Conservation (phyloP, 1,284 basidiomycete species). For the Clitocybe nebularis region DNA sequence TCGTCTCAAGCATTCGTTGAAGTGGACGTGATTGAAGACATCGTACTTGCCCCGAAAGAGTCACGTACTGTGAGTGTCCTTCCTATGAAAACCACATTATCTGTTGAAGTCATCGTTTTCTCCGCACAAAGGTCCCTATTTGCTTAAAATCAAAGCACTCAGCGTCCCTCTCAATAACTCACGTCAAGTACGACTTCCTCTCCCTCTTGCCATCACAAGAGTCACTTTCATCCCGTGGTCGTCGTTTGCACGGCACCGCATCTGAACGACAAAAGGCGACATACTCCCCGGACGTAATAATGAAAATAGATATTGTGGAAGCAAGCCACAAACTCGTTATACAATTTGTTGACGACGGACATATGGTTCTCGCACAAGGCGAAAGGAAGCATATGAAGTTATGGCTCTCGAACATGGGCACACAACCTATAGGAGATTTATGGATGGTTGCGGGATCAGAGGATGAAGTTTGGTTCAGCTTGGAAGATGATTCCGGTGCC, state of each 20-base stretch:
- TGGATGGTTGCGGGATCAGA: conserved; percentile 62
- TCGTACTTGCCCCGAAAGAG: conserved; percentile 55
- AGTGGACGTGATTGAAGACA: conserved; percentile 55
- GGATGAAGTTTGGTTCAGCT: conserved; percentile 57
- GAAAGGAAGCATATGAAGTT: conserved; percentile 53
- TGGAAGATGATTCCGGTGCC: conserved; percentile 8
- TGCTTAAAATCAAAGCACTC: conserved; percentile 48
- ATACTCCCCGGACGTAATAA: conserved; percentile 61
- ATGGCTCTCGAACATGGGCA: conserved; percentile 61
- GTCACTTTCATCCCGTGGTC: conserved; percentile 58
- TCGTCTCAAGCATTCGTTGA: conserved; percentile 41
- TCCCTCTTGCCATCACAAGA: conserved; percentile 60
- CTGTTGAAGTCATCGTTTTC: too few species aligned
- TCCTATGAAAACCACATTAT: too few species aligned
- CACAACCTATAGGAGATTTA: conserved; percentile 52
- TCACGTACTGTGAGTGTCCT: conserved; percentile 48
- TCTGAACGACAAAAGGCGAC: conserved; percentile 58
- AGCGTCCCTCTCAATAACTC: conserved; percentile 50
- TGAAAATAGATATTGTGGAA: conserved; percentile 57
- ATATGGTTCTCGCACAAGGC: conserved; percentile 54
- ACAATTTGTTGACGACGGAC: conserved; percentile 50
- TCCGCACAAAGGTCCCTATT: conserved; percentile 59
- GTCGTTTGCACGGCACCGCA: conserved; percentile 65
- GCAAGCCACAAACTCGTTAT: conserved; percentile 54
- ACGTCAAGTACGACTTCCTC: conserved; percentile 63